Base-by-base conservation (phyloP, 2,329 filamentous ascomycete genomes). In the Metarhizium rileyi region DNA sequence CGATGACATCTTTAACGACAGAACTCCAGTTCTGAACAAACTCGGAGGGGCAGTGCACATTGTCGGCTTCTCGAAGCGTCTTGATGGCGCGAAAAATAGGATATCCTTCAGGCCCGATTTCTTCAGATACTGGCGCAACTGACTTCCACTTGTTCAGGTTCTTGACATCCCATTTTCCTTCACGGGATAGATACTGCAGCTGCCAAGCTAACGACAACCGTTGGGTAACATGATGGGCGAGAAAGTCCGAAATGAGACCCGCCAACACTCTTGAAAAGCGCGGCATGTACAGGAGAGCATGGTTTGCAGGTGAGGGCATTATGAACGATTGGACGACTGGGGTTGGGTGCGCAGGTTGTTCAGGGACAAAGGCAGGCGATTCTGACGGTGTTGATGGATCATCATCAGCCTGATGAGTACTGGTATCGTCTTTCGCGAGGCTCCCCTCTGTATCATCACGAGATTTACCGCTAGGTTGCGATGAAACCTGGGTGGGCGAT, bases 81-180 rank as follows among this genome's bases (percentile, higher is more conserved):
- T 97, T 96, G 77, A 96, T 86, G 3, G 89, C 90, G 25, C 87
- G 82, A 63, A 96, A 96, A 4, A 90, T 73, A 14, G 81, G 80
- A 0, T 55, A 54, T 35, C 52, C 61, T 6, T 46, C 27, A 5
- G 61, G 66, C 3, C 78, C 87, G 52, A 97, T 93, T 3, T 84
- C 82, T 1, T 78, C 75, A 0, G 87, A 94, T 1, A 95, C 87
- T 0, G 90, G 86, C 1, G 72, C 68, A 1, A 94, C 86, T 18
- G 81, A 81, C 64, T 87, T 79, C 91, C 91, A 97, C 63, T 97
- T 97, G 52, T 79, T 82, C 10, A 96, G 75, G 61, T 97, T 97
- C 70, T 97, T 97, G 57, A 97, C 89, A 61, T 96, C 91, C 91
- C 91, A 97, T 69, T 97, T 97, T 3, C 90, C 90, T 57, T 90